A percentile compares a stretch with the other conserved stretches of the same genome.
phyloP scores from a whole-genome alignment of 148 eudicot species.

The Mesembryanthemum crystallinum region DNA sequence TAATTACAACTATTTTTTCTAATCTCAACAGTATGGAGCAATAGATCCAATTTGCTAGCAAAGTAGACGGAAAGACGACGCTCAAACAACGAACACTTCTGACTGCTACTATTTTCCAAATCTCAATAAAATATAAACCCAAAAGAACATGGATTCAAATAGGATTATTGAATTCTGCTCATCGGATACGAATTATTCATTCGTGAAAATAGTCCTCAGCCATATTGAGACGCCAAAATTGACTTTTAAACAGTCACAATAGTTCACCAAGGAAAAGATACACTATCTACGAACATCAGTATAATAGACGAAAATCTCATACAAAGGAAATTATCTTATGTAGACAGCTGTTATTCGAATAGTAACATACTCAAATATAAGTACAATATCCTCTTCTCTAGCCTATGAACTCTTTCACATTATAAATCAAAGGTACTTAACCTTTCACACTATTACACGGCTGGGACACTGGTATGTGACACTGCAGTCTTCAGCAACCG shows the following conservation, averaged over 20 bases:
- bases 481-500: slow-evolving; percentile 41
- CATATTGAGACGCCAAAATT: neutral
- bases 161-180: neutral
- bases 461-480: slow-evolving; percentile 55
- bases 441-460: slow-evolving; percentile 30
- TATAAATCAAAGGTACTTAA: neutral
- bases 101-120: neutral
- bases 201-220: neutral
- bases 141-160: neutral
- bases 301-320: slow-evolving; percentile 12
- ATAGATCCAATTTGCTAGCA: neutral
- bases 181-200: neutral
- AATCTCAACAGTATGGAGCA: neutral
- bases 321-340: slow-evolving; percentile 13
- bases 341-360: slow-evolving; percentile 11
- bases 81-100: neutral
- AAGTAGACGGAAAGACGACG: neutral
- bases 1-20: neutral
- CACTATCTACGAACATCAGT: neutral
- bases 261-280: neutral
- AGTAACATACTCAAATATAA: slow-evolving; percentile 14
- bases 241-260: neutral
- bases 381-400: slow-evolving; percentile 14
- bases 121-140: neutral
- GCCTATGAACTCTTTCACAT: slow-evolving; percentile 19